Evolutionary conservation across 257 asterid species (phyloP).

Genomic region (Gentiana macrophylla): DNA sequence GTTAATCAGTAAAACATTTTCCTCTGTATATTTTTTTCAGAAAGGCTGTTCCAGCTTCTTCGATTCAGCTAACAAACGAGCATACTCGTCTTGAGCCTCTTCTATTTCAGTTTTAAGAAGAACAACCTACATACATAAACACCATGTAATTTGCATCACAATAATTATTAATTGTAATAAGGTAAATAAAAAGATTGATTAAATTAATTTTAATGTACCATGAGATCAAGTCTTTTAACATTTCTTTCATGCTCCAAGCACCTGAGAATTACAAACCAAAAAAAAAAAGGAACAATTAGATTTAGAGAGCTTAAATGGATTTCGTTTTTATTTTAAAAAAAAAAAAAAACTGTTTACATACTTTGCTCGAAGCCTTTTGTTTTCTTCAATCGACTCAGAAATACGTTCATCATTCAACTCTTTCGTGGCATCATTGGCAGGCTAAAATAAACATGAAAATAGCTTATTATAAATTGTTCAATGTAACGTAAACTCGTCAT

Average conservation of each 20-base stretch:
- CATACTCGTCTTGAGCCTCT: slow-evolving; percentile 11
- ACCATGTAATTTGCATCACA: no score
- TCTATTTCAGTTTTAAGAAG: slow-evolving; percentile 4
- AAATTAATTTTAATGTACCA: no score
- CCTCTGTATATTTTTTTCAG: no score
- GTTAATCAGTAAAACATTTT: background rate
- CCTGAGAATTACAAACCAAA: background rate
- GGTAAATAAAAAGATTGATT: no score
- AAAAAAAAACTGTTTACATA: background rate
- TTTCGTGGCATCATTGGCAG: slow-evolving; percentile 17
- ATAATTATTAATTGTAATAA: no score
- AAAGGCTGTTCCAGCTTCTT: background rate
- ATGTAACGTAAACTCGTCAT: background rate
- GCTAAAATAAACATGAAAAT: slow-evolving; percentile 26
- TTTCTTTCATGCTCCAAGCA: no score
- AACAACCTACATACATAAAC: slow-evolving; percentile 8
- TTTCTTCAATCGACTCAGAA: no score
- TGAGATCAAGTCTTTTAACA: no score
- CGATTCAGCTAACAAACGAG: slow-evolving; percentile 15
- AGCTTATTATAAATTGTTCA: background rate
- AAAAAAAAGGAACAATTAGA: no score
- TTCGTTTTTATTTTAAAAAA: background rate
- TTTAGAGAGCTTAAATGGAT: no score
- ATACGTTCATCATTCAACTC: background rate
- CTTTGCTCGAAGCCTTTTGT: no score